These are phyloP conservation scores for Lipomyces yamanashiensis DNA, from an alignment of 805 yeast species.

Conservation along the genomic window DNA sequence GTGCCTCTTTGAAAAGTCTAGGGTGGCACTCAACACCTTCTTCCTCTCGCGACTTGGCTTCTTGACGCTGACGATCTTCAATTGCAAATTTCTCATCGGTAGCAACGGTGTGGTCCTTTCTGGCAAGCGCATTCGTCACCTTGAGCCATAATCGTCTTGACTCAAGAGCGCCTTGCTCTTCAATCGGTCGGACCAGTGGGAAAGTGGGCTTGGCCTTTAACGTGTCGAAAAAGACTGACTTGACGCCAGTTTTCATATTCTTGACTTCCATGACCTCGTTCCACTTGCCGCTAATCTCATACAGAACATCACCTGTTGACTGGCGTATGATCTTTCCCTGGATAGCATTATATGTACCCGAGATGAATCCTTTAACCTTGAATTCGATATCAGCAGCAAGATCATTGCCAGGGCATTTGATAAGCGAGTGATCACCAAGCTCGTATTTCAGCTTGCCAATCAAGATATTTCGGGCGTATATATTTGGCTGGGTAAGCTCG, in stretches of 20 bases:
- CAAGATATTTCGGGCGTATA: conserved; percentile 90
- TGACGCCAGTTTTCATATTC: conserved; percentile 54
- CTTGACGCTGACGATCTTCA: conserved; percentile 81
- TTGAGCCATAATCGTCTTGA: conserved; percentile 82
- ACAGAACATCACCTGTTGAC: conserved; percentile 59
- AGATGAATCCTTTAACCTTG: conserved; percentile 90
- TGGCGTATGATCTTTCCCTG: conserved; percentile 69
- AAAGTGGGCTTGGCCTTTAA: conserved; percentile 54
- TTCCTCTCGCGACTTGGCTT: conserved; percentile 73
- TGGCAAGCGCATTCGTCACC: conserved; percentile 79
- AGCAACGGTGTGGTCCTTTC: conserved; percentile 78
- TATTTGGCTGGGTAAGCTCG: conserved; percentile 90
- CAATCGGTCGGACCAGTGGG: conserved; percentile 77
- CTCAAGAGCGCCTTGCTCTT: conserved; percentile 80
- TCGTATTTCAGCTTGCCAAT: conserved; percentile 90
- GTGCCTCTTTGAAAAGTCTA: conserved; percentile 63
- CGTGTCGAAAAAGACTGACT: conserved; percentile 64
- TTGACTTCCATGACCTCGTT: conserved; percentile 79
- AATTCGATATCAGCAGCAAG: conserved; percentile 84
- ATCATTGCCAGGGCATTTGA: conserved; percentile 64
- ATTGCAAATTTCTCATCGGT: conserved; percentile 86
- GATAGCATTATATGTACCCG: conserved; percentile 90
- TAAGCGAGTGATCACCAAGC: conserved; percentile 87
- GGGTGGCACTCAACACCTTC: conserved; percentile 84
- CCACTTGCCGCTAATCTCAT: conserved; percentile 88